Conservation (phyloP, 768 basidiomycete species). For the Tricholoma hemisulphureum region DNA sequence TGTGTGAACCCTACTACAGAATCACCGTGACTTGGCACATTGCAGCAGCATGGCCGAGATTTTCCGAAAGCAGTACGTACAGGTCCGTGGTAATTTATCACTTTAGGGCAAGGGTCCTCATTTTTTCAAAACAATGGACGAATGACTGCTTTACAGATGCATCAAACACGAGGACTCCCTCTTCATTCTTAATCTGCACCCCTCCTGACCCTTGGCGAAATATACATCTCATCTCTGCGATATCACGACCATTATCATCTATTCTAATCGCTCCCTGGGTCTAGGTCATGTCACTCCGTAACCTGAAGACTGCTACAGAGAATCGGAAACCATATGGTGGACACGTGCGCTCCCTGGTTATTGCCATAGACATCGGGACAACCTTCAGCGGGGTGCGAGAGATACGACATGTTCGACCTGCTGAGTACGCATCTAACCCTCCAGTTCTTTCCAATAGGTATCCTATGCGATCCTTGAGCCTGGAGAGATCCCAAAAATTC, state of each 20-base stretch:
- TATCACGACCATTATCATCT: background rate
- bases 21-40: too few species aligned
- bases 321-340: constrained; percentile 76
- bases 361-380: constrained; percentile 81
- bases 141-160: background rate
- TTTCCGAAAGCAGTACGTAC: background rate
- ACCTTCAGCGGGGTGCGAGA: constrained; percentile 71
- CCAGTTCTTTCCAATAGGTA: constrained; percentile 34
- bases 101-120: constrained; percentile 11
- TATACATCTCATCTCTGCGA: constrained; percentile 4
- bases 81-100: constrained; percentile 12
- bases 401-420: background rate
- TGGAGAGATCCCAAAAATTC: constrained; percentile 76
- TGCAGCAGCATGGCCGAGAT: constrained; percentile 2
- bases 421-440: constrained; percentile 1
- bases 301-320: constrained; percentile 39
- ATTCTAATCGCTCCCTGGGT: constrained; percentile 17
- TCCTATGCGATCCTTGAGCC: constrained; percentile 84
- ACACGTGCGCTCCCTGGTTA: constrained; percentile 59
- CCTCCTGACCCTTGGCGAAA: constrained; percentile 8
- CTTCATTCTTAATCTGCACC: constrained; percentile 6
- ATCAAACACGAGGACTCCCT: constrained; percentile 21
- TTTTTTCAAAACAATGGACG: constrained; percentile 8
- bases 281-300: constrained; percentile 44
- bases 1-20: constrained; percentile 7